Base-by-base conservation (phyloP, 352 stramenopile genomes). In the Phytophthora podocarpi region DNA sequence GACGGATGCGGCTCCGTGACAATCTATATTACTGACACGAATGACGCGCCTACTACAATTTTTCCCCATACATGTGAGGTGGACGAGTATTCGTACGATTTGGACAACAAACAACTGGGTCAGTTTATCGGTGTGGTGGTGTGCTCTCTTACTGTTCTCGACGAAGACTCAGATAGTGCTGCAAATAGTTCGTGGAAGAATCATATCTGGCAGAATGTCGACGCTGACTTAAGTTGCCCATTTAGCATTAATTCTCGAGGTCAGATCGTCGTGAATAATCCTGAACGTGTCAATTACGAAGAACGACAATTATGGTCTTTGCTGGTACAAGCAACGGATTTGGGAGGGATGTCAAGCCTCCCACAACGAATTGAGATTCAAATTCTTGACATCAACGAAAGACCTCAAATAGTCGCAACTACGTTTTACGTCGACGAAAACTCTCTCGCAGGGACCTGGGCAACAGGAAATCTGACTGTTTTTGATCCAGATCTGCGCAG, bases 381-480 rank as follows among this genome's bases (percentile, higher is more conserved):
- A 11, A 31, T 73, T 39, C 4, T 9, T 21, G 59, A 73, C 16
- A 43, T 61, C 5, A 73, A 73, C 34, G 64, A 73, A 37, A 54
- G 18, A 1, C 64, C 64, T 18, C 53, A 36, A 26, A 35, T 73
- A 20, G 12, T 15, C 4, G 10, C 18, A 13, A 56, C 41, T 23
- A 61, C 59, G 4, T 61, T 73, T 40, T 66, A 43, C 26, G 59
- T 73, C 27, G 59, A 69, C 13, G 64, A 73, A 13, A 73, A 73
- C 24, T 39, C 59, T 34, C 24, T 23, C 0, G 5, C 43, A 2
- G 48, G 52, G 18, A 55, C 47, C 7, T 5, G 30, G 11, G 27
- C 42, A 27, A 43, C 5, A 4, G 64, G 64, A n/a, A 65, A 47
- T 26, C 11, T 73, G 13, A 51, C 23, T 13, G 15, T 69, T 9